phyloP scores from a whole-genome alignment of 1,139 yeast species.

The Pichia sp. region DNA sequence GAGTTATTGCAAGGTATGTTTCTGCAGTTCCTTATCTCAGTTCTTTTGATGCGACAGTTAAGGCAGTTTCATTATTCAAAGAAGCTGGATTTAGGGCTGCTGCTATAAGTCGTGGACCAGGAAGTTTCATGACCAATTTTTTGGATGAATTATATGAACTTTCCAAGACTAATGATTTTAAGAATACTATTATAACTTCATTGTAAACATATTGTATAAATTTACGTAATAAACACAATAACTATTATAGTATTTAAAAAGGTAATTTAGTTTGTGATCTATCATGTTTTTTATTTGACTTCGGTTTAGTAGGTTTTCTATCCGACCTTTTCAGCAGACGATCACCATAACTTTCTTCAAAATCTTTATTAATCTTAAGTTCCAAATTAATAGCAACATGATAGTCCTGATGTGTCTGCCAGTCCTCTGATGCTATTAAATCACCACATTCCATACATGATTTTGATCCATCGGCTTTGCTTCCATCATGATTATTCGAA shows the following conservation, averaged over 20 bases:
- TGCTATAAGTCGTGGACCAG: slow-evolving; percentile 21
- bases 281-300: background rate
- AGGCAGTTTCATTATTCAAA: slow-evolving; percentile 61
- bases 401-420: slow-evolving; percentile 30
- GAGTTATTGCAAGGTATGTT: slow-evolving; percentile 57
- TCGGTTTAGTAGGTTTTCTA: background rate
- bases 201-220: background rate
- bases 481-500: too few species aligned
- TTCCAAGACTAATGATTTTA: background rate
- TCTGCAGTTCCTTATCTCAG: slow-evolving; percentile 40
- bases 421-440: slow-evolving; percentile 15
- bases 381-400: slow-evolving; percentile 31
- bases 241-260: slow-evolving; percentile 3
- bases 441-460: slow-evolving; percentile 24
- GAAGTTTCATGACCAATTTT: slow-evolving; percentile 21
- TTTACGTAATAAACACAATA: background rate
- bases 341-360: slow-evolving; percentile 15
- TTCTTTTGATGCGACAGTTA: slow-evolving; percentile 44
- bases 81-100: slow-evolving; percentile 58
- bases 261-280: slow-evolving; percentile 11
- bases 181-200: background rate
- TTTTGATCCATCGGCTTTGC: too few species aligned
- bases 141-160: slow-evolving; percentile 17
- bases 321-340: slow-evolving; percentile 9
- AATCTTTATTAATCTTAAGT: slow-evolving; percentile 17